Evolutionary conservation across 1,284 basidiomycete species (phyloP), one percentile per base, ranked within the genome.

Genomic region (Boletus smithii): DNA sequence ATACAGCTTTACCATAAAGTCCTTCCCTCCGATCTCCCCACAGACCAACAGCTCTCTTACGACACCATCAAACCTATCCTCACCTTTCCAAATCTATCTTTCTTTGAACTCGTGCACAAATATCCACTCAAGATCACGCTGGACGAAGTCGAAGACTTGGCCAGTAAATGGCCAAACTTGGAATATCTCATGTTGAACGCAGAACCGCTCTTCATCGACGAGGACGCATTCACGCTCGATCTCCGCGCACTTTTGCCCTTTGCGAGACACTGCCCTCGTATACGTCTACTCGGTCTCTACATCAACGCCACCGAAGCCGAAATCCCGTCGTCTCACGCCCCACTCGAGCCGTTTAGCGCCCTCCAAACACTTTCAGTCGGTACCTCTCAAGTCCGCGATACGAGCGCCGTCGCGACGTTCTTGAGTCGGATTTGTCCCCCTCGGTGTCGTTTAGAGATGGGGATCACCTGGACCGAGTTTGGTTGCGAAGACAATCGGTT

Each of bases 41-140:
- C 41, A 5, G 63, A 69, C 23, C 59, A 65, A 16, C 68, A 66
- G 6, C 61, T 83, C 39, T 71, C 68, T 3, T 72, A 74, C 52
- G 68, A 73, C 17, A 71, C 71, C 8, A 63, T 86, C 31, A 70
- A 71, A 44, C 79, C 81, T 1, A 42, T 82, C 29, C 68, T 80
- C 29, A 58, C 67, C 7, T 71, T 75, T 46, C 60, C 71, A 5
- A 67, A 72, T 17, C 64, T 86, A n/a, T 61, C 49, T 1, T 59
- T 62, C 9, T 74, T 85, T 51, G 75, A 79, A 49, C 37, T 85
- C 13, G 64, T 70, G 3, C 80, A 84, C 64, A 72, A 76, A 40
- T 67, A 69, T 29, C 78, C 81, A 0, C 61, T 85, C 17, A 54
- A 63, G 7, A 58, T 85, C 42, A 66, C 69, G 6, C 70, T 73